These are phyloP conservation scores for Ogataea pignaliae DNA, from an alignment of 805 yeast species.

Conservation along the genomic window DNA sequence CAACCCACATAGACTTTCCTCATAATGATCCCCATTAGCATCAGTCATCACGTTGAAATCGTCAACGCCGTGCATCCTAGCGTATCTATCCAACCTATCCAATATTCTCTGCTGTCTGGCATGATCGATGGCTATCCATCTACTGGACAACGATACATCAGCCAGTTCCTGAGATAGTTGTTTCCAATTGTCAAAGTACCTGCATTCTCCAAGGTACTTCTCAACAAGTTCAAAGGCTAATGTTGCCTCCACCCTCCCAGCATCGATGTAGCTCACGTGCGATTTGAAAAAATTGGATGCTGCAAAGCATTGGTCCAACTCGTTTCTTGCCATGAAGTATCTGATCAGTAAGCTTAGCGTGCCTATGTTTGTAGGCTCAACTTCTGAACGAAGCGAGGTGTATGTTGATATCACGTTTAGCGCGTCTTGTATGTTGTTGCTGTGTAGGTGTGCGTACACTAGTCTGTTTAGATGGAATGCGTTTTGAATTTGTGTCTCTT, in stretches of 20 bases:
- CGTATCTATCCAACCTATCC: conserved; percentile 10
- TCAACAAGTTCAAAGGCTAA: conserved; percentile 8
- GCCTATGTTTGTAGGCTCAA: conserved; percentile 10
- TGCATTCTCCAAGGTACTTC: conserved; percentile 13
- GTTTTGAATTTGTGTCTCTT: conserved; percentile 4
- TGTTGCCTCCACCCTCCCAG: background rate
- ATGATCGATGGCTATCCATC: no score
- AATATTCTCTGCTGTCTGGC: background rate
- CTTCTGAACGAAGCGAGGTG: background rate
- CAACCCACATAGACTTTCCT: no score
- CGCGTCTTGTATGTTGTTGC: conserved; percentile 12
- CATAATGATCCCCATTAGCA: conserved; percentile 9
- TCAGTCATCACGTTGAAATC: conserved; percentile 14
- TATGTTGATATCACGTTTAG: conserved; percentile 12
- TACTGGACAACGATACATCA: conserved; percentile 9
- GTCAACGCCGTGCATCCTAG: conserved; percentile 17
- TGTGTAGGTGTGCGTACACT: conserved; percentile 14
- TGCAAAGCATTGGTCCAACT: conserved; percentile 24
- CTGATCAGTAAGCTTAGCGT: conserved; percentile 16
- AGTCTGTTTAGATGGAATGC: conserved; percentile 20
- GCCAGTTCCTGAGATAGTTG: conserved; percentile 4
- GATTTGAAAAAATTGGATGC: conserved; percentile 10
- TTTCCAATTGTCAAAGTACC: conserved; percentile 26
- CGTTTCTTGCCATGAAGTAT: conserved; percentile 16
- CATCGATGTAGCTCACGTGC: background rate